Percentiles rank a stretch among this genome's conserved stretches.
Conservation (phyloP, 169 alveolate genomes). For the Theileria orientalis region DNA sequence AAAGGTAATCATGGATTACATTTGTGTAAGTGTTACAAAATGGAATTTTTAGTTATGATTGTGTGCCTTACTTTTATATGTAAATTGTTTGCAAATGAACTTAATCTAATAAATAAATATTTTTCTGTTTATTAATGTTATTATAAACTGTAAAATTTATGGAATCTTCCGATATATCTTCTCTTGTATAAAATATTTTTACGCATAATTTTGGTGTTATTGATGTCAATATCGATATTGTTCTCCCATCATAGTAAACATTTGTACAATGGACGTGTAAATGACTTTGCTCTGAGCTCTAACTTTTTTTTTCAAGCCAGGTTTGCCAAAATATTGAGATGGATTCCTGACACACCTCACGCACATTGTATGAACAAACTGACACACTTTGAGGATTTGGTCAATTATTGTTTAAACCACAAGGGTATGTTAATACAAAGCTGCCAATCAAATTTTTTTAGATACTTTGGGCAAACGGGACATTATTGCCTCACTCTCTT, state of each 20-base stretch:
- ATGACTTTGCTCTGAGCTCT: background rate
- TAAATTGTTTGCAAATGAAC: too few relatives aligned
- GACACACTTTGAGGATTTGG: constrained; percentile 60
- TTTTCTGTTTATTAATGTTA: too few relatives aligned
- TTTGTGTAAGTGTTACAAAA: background rate
- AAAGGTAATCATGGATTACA: background rate
- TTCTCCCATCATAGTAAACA: too few relatives aligned
- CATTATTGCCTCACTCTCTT: constrained; percentile 62
- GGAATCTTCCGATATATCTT: too few relatives aligned
- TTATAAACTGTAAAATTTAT: too few relatives aligned
- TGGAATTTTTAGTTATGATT: too few relatives aligned
- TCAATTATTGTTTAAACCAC: constrained; percentile 58
- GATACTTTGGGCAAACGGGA: constrained; percentile 61
- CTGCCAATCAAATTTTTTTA: background rate
- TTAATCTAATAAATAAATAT: too few relatives aligned
- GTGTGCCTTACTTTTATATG: too few relatives aligned
- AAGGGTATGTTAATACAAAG: constrained; percentile 5
- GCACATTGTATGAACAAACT: constrained; percentile 55
- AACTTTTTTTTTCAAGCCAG: constrained; percentile 3
- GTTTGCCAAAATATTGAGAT: constrained; percentile 53
- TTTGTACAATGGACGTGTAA: background rate
- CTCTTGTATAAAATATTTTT: too few relatives aligned
- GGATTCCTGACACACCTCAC: constrained; percentile 66
- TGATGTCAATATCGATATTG: too few relatives aligned
- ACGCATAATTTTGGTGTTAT: too few relatives aligned